Percentiles rank a stretch among this genome's conserved stretches.
These are phyloP conservation scores for Bryoerythrophyllum caledonicum DNA, from an alignment of 225 moss, liverwort and hornwort genomes.

Conservation along the genomic window DNA sequence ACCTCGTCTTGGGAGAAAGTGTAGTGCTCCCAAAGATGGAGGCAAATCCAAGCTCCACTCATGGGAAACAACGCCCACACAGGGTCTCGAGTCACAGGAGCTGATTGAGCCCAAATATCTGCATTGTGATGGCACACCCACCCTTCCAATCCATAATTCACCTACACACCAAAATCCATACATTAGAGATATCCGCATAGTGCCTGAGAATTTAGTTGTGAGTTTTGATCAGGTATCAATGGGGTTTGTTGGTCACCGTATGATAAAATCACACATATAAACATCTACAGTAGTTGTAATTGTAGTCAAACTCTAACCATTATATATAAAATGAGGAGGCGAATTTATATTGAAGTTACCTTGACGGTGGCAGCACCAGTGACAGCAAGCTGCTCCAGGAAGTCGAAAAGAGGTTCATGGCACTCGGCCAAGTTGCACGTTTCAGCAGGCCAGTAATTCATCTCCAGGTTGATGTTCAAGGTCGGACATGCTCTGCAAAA, in stretches of 20 bases:
- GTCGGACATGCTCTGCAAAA: slow-evolving; percentile 87
- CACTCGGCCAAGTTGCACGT: slow-evolving; percentile 92
- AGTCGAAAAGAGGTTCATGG: slow-evolving; percentile 84
- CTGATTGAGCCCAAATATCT: slow-evolving; percentile 97
- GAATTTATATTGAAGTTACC: slow-evolving; percentile 38
- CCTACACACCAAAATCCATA: slow-evolving; percentile 41
- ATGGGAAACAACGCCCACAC: slow-evolving; percentile 94
- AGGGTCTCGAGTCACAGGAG: slow-evolving; percentile 87
- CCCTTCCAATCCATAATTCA: slow-evolving; percentile 85
- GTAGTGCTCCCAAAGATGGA: slow-evolving; percentile 96
- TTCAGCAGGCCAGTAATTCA: slow-evolving; percentile 99
- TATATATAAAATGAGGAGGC: neutral
- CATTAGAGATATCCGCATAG: no score
- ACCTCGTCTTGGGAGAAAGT: slow-evolving; percentile 86
- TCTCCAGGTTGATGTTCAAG: slow-evolving; percentile 95
- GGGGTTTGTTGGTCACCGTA: no score
- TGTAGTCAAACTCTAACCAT: no score
- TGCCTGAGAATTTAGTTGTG: no score
- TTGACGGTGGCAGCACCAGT: slow-evolving; percentile 75
- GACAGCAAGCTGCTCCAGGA: slow-evolving; percentile 77
- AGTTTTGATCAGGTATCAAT: no score
- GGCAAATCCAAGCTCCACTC: slow-evolving; percentile 97
- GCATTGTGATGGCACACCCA: slow-evolving; percentile 98
- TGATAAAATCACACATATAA: no score
- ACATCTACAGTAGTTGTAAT: no score